Evolutionary conservation across 345 rosid genomes (phyloP).

Genomic region (Pseudoturritis turrita): DNA sequence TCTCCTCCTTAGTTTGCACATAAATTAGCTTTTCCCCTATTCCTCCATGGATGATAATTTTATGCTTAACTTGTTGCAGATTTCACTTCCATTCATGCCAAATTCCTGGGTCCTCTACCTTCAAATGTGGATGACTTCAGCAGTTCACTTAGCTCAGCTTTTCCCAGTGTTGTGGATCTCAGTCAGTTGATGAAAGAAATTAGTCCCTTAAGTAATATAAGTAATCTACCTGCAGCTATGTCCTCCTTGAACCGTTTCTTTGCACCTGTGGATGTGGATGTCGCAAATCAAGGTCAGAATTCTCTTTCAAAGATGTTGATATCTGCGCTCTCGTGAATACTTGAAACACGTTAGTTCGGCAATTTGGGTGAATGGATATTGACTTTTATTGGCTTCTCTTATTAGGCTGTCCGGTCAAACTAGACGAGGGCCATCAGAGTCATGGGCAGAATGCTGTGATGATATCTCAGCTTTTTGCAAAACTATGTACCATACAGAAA

Average conservation of each 20-base stretch:
- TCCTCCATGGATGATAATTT: background rate
- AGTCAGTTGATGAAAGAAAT: slow-evolving; percentile 59
- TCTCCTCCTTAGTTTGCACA: slow-evolving; percentile 1
- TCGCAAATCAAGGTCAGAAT: slow-evolving; percentile 58
- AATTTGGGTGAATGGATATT: background rate
- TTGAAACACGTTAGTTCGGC: background rate
- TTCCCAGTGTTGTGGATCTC: slow-evolving; percentile 70
- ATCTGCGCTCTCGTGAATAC: background rate
- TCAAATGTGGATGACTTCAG: slow-evolving; percentile 54
- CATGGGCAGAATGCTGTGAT: slow-evolving; percentile 64
- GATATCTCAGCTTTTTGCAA: slow-evolving; percentile 69
- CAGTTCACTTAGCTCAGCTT: slow-evolving; percentile 43
- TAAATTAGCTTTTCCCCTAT: background rate
- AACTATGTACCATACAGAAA: slow-evolving; percentile 55
- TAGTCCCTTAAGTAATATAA: slow-evolving; percentile 41
- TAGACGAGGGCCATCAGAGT: slow-evolving; percentile 34
- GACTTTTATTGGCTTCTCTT: slow-evolving; percentile 11
- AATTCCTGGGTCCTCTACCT: slow-evolving; percentile 78
- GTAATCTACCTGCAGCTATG: slow-evolving; percentile 47
- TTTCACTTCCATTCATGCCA: slow-evolving; percentile 68
- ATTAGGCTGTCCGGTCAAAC: slow-evolving; percentile 13
- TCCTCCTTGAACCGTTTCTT: slow-evolving; percentile 52
- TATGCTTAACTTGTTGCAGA: slow-evolving; percentile 41
- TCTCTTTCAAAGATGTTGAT: background rate
- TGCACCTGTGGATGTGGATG: slow-evolving; percentile 61